phyloP scores from a whole-genome alignment of 257 asterid species.

The Nicotiana tomentosiformis region DNA sequence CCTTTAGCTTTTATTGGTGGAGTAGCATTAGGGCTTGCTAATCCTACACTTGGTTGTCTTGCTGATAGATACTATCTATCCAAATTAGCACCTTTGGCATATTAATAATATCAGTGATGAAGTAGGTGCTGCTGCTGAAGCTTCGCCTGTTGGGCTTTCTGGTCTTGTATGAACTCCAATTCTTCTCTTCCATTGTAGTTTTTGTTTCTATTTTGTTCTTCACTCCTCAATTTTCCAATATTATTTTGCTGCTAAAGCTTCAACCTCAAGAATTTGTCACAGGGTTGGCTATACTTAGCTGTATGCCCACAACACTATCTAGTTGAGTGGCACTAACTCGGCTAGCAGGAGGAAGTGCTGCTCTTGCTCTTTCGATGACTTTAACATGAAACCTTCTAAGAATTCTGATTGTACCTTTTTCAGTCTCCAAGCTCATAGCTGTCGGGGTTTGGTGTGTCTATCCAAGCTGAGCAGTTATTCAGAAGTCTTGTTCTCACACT shows the following conservation, averaged over 20 bases:
- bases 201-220: constrained; percentile 54
- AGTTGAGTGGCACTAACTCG: constrained; percentile 96
- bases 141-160: constrained; percentile 93
- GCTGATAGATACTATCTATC: constrained; percentile 70
- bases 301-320: constrained; percentile 94
- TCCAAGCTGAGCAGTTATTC: constrained; percentile 64
- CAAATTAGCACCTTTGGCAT: constrained; percentile 81
- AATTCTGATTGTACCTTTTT: constrained; percentile 78
- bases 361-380: constrained; percentile 96
- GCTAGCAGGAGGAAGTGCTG: constrained; percentile 92
- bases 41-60: constrained; percentile 84
- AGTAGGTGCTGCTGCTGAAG: constrained; percentile 85
- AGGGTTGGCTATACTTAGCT: constrained; percentile 86
- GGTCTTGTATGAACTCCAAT: constrained; percentile 42
- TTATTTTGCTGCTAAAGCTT: constrained; percentile 70
- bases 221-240: constrained; percentile 71
- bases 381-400: constrained; percentile 75
- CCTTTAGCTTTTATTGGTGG: constrained; percentile 88
- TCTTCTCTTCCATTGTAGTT: no score
- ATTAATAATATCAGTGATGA: constrained; percentile 77
- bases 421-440: constrained; percentile 72
- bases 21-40: constrained; percentile 69
- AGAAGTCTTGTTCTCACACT: constrained; percentile 80
- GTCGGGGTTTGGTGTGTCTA: constrained; percentile 73
- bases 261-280: constrained; percentile 95